Evolutionary conservation across 2,329 filamentous ascomycete species (phyloP).

Genomic region (Phialocephala subalpina): DNA sequence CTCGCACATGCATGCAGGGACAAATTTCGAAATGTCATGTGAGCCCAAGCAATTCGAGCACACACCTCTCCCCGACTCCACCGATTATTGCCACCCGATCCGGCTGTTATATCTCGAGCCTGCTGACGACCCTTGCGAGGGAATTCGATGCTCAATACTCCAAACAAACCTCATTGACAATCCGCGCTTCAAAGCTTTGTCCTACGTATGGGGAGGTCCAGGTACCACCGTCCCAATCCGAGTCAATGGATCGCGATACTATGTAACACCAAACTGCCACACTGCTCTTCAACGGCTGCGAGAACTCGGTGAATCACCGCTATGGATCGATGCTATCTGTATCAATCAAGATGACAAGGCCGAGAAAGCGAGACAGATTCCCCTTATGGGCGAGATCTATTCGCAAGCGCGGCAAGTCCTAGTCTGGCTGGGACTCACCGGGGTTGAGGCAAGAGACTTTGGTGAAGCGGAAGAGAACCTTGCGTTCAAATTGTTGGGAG

Average conservation of each 20-base stretch:
- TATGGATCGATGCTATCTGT: slow-evolving; percentile 21
- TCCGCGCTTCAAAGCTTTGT: slow-evolving; percentile 7
- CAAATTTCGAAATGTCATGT: too few relatives aligned
- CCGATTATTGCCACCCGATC: background rate
- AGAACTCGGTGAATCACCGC: background rate
- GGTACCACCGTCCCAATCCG: background rate
- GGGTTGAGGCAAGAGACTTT: background rate
- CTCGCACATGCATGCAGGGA: too few relatives aligned
- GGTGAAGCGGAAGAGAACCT: background rate
- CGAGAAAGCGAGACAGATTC: slow-evolving; percentile 21
- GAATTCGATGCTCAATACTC: background rate
- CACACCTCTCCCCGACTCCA: background rate
- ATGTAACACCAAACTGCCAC: slow-evolving; percentile 6
- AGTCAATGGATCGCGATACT: background rate
- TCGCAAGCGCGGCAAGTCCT: slow-evolving; percentile 15
- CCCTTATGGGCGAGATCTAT: slow-evolving; percentile 26
- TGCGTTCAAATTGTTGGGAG: background rate
- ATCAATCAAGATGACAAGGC: slow-evolving; percentile 24
- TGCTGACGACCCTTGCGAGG: background rate
- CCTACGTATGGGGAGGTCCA: slow-evolving; percentile 1
- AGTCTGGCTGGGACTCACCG: slow-evolving; percentile 17
- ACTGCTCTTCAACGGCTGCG: slow-evolving; percentile 1
- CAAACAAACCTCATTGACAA: background rate
- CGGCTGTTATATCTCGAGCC: background rate
- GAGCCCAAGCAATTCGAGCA: background rate